Conservation (phyloP, 208 protist species). For the Tritrichomonas musculus region DNA sequence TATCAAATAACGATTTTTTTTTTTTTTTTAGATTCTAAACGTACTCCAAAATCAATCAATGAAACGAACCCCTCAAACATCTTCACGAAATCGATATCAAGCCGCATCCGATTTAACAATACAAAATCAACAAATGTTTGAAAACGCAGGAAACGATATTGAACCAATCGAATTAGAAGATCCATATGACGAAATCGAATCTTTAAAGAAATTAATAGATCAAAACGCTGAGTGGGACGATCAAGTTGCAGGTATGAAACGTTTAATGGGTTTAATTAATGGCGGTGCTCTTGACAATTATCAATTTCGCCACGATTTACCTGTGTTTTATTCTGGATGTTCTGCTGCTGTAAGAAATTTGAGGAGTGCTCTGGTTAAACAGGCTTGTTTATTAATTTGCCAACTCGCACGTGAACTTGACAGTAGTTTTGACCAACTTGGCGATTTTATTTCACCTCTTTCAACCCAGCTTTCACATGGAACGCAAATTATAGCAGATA, state of each 20-base stretch:
- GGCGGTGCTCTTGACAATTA: neutral
- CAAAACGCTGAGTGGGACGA: neutral
- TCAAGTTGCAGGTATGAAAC: neutral
- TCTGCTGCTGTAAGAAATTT: neutral
- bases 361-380: neutral
- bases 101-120: no score
- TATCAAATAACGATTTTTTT: no score
- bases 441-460: neutral
- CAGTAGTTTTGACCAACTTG: neutral
- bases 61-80: no score
- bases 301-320: neutral
- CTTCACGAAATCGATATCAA: no score
- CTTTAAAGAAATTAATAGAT: neutral
- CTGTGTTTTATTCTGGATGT: neutral
- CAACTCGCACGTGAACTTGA: neutral
- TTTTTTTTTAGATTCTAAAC: no score
- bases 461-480: neutral
- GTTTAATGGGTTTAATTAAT: neutral
- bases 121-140: neutral
- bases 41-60: no score
- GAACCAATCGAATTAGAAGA: neutral
- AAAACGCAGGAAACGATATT: neutral
- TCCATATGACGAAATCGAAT: neutral
- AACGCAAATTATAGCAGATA: slow-evolving; percentile 23
- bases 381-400: neutral